Evolutionary conservation across 1,284 basidiomycete genomes (phyloP).

Genomic region (Cryptococcus sp.): DNA sequence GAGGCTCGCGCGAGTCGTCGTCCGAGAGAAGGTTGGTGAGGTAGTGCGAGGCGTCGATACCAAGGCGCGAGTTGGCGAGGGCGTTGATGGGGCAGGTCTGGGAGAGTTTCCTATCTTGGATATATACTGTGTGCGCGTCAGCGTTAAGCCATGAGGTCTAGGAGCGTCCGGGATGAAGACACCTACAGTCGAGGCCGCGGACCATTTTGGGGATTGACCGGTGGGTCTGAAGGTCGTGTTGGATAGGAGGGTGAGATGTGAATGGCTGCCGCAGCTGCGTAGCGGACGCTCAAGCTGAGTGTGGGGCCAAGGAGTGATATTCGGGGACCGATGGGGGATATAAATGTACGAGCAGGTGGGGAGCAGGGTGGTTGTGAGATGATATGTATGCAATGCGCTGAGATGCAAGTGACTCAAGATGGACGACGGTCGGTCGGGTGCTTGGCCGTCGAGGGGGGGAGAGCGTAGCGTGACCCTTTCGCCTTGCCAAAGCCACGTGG

Average conservation of each 20-base stretch:
- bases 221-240: neutral
- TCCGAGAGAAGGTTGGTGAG: slow-evolving; percentile 73
- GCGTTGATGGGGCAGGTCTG: slow-evolving; percentile 77
- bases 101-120: slow-evolving; percentile 80
- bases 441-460: too few relatives aligned
- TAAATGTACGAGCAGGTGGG: neutral
- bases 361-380: neutral
- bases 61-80: slow-evolving; percentile 87
- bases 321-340: neutral
- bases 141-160: neutral
- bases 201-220: slow-evolving; percentile 26
- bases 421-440: too few relatives aligned
- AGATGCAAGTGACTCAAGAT: too few relatives aligned
- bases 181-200: slow-evolving; percentile 43
- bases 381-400: too few relatives aligned
- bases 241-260: neutral
- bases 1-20: slow-evolving; percentile 73
- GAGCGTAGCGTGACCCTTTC: too few relatives aligned
- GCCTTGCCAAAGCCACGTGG: too few relatives aligned
- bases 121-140: slow-evolving; percentile 59
- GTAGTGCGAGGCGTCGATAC: slow-evolving; percentile 94
- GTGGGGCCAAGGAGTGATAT: neutral
- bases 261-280: neutral
- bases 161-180: too few relatives aligned
- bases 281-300: neutral